Percentiles rank a stretch among this genome's conserved stretches.
These are phyloP conservation scores for Moniliella sp. DNA, from an alignment of 1,284 basidiomycete genomes.

Conservation along the genomic window DNA sequence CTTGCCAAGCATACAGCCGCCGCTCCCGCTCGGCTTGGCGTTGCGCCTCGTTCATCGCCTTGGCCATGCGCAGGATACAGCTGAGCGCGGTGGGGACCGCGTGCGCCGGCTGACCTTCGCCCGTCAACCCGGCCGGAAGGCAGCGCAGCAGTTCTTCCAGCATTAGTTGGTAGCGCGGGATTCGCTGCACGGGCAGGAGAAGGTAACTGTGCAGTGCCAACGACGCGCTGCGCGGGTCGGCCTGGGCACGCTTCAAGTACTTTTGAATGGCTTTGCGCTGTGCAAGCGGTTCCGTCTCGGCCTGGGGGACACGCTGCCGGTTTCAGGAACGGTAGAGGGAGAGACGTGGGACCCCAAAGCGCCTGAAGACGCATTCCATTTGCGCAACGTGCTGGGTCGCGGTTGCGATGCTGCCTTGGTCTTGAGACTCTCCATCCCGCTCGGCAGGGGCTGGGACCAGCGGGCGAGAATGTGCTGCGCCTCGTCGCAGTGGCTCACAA, in stretches of 20 bases:
- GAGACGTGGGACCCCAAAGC: no score
- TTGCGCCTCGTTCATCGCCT: constrained; percentile 30
- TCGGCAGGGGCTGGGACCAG: no score
- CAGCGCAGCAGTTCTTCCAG: constrained; percentile 27
- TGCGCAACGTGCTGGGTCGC: no score
- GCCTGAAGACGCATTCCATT: no score
- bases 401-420: no score
- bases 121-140: constrained; percentile 10
- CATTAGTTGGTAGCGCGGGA: constrained; percentile 78
- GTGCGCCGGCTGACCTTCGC: no score
- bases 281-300: no score
- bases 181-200: constrained; percentile 77
- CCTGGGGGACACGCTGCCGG: no score
- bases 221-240: constrained; percentile 65
- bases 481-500: constrained; percentile 27
- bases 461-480: constrained; percentile 6
- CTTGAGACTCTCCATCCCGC: no score
- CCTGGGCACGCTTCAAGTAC: constrained; percentile 29
- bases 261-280: constrained; percentile 17
- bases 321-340: no score
- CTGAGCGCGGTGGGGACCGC: constrained; percentile 14
- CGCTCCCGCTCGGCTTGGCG: constrained; percentile 34
- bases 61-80: constrained; percentile 19
- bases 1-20: constrained; percentile 45
- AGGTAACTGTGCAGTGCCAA: constrained; percentile 84